These are phyloP conservation scores for Trametes cingulata DNA, from an alignment of 768 basidiomycete genomes.

Conservation along the genomic window DNA sequence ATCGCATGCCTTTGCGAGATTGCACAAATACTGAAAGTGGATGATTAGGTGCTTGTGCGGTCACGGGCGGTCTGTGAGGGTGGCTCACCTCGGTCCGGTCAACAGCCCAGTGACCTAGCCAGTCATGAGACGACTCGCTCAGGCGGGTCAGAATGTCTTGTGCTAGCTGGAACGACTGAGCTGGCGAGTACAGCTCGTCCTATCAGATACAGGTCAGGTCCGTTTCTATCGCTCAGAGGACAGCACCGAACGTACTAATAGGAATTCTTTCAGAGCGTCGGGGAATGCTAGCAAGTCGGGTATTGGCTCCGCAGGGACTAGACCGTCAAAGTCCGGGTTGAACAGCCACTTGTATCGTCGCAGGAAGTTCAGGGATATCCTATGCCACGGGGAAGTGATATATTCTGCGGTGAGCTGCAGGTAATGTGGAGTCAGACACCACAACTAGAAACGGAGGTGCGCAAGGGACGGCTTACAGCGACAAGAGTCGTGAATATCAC, in stretches of 20 bases:
- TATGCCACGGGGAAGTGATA: conserved; percentile 49
- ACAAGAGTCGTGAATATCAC: conserved; percentile 46
- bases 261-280: conserved; percentile 38
- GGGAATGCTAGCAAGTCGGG: conserved; percentile 58
- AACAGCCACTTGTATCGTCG: conserved; percentile 84
- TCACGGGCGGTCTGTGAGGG: too few relatives aligned
- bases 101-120: conserved; percentile 13
- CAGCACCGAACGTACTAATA: conserved; percentile 35
- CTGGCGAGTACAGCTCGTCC: conserved; percentile 44
- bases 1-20: conserved; percentile 22
- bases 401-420: conserved; percentile 51
- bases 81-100: conserved; percentile 19
- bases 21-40: conserved; percentile 39
- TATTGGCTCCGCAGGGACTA: conserved; percentile 48
- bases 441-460: neutral
- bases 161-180: conserved; percentile 46
- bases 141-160: conserved; percentile 36
- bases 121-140: neutral
- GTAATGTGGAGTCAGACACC: neutral
- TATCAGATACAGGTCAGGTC: conserved; percentile 16
- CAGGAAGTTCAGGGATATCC: conserved; percentile 56
- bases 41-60: too few relatives aligned
- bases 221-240: neutral
- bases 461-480: conserved; percentile 8
- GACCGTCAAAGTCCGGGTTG: conserved; percentile 54